phyloP scores from a whole-genome alignment of 495 filamentous ascomycete genomes.

The Aspergillus diversus region DNA sequence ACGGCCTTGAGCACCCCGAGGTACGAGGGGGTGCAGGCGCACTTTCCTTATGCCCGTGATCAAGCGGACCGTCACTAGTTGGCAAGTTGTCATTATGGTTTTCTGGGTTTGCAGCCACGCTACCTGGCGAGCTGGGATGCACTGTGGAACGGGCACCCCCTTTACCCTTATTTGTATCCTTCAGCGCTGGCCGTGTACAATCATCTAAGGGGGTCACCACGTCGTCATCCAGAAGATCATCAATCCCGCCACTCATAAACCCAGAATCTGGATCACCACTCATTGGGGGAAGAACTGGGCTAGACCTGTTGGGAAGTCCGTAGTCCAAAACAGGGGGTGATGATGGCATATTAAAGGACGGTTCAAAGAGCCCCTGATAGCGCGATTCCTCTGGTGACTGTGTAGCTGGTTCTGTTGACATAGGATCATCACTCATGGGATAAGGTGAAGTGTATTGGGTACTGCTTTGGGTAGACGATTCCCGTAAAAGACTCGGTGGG shows the following conservation, averaged over 20 bases:
- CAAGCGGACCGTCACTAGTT: slow-evolving; percentile 21
- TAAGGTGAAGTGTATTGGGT: slow-evolving; percentile 54
- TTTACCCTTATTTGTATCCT: slow-evolving; percentile 46
- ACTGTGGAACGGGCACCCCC: slow-evolving; percentile 45
- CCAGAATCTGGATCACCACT: slow-evolving; percentile 68
- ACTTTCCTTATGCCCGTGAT: slow-evolving; percentile 27
- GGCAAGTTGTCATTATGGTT: slow-evolving; percentile 27
- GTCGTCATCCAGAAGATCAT: slow-evolving; percentile 60
- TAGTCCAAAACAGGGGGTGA: slow-evolving; percentile 73
- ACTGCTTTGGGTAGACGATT: slow-evolving; percentile 44
- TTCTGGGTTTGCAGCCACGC: slow-evolving; percentile 26
- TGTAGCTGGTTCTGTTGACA: slow-evolving; percentile 32
- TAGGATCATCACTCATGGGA: slow-evolving; percentile 42
- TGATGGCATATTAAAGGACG: slow-evolving; percentile 67
- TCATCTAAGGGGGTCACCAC: slow-evolving; percentile 44
- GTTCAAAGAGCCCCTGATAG: slow-evolving; percentile 53
- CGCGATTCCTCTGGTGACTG: slow-evolving; percentile 52
- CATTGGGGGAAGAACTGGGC: slow-evolving; percentile 71
- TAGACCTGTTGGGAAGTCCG: slow-evolving; percentile 65
- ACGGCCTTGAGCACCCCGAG: slow-evolving; percentile 39
- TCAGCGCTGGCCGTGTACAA: slow-evolving; percentile 33
- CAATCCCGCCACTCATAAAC: slow-evolving; percentile 76
- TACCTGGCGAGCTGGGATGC: slow-evolving; percentile 36
- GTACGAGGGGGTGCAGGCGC: slow-evolving; percentile 29
- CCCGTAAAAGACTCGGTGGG: slow-evolving; percentile 44